These are phyloP conservation scores for Aspergillus carbonarius DNA, from an alignment of 2,329 filamentous ascomycete genomes.

Conservation along the genomic window DNA sequence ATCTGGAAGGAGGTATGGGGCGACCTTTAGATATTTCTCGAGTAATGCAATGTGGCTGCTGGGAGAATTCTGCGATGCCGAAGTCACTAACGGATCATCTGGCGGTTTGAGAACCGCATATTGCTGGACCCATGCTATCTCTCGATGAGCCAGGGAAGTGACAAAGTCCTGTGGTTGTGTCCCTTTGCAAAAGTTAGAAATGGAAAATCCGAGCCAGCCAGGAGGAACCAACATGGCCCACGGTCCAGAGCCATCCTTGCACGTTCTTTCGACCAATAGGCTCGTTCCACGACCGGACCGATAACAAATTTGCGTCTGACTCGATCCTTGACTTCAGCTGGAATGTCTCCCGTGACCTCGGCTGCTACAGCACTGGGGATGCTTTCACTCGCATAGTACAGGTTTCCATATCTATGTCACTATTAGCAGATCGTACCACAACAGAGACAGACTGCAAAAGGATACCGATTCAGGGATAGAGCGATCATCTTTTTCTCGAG, in stretches of 20 bases:
- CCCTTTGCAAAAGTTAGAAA: conserved; percentile 25
- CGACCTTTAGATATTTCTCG: conserved; percentile 32
- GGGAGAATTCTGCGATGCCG: conserved; percentile 29
- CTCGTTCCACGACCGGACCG: conserved; percentile 36
- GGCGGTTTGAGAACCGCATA: conserved; percentile 24
- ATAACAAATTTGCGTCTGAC: conserved; percentile 34
- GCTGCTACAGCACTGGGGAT: conserved; percentile 32
- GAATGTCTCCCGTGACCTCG: conserved; percentile 25
- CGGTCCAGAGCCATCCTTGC: conserved; percentile 36
- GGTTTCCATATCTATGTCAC: conserved; percentile 34
- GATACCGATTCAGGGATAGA: conserved; percentile 36
- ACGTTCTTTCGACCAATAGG: conserved; percentile 39
- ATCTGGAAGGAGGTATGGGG: conserved; percentile 31
- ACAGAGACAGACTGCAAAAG: background rate
- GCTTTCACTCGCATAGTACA: conserved; percentile 37
- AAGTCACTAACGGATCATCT: conserved; percentile 24
- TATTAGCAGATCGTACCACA: conserved; percentile 11
- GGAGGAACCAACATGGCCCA: conserved; percentile 39
- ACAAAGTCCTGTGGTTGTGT: conserved; percentile 33
- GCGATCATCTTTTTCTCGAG: conserved; percentile 41
- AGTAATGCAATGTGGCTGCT: conserved; percentile 34
- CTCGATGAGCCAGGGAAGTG: conserved; percentile 30
- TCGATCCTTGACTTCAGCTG: conserved; percentile 30
- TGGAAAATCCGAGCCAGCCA: background rate
- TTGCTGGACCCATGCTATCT: conserved; percentile 36